Percentiles rank a stretch among this genome's conserved stretches.
These are phyloP conservation scores for Tuber umbilicatum DNA, from an alignment of 495 filamentous ascomycete species.

Conservation along the genomic window DNA sequence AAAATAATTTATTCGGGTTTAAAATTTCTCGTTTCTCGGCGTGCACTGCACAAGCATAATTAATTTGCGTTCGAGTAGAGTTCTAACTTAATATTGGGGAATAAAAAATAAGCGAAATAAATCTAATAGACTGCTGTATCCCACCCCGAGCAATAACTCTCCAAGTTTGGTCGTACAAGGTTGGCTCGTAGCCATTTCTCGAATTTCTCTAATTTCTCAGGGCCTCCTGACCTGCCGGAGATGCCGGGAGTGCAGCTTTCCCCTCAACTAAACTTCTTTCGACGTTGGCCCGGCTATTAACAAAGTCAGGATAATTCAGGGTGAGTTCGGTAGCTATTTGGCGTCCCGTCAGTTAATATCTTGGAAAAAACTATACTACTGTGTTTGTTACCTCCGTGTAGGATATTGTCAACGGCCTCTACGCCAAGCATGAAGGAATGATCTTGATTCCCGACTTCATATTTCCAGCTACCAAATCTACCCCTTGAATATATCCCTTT, in stretches of 20 bases:
- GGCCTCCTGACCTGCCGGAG: neutral
- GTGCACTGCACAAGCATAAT: too few relatives aligned
- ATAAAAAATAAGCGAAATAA: too few relatives aligned
- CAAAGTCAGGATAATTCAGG: conserved; percentile 97
- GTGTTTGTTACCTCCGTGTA: conserved; percentile 56
- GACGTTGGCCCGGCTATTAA: conserved; percentile 81
- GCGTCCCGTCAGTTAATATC: neutral
- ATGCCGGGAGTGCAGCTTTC: conserved; percentile 16
- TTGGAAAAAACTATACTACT: neutral
- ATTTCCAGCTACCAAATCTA: conserved; percentile 96
- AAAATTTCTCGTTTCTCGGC: too few relatives aligned
- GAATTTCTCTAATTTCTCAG: conserved; percentile 27
- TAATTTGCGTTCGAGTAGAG: too few relatives aligned
- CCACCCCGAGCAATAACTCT: neutral
- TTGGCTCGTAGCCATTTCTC: neutral
- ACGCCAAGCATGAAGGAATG: conserved; percentile 99
- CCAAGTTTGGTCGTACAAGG: neutral
- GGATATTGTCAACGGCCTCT: conserved; percentile 91
- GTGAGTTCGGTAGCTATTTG: conserved; percentile 73
- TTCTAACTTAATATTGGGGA: too few relatives aligned
- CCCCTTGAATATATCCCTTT: conserved; percentile 92
- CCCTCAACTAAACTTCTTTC: conserved; percentile 83
- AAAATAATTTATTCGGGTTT: too few relatives aligned
- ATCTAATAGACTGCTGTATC: too few relatives aligned
- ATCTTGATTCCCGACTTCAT: conserved; percentile 96